phyloP scores from a whole-genome alignment of 805 yeast species.

The Candida coquimbonensis region DNA sequence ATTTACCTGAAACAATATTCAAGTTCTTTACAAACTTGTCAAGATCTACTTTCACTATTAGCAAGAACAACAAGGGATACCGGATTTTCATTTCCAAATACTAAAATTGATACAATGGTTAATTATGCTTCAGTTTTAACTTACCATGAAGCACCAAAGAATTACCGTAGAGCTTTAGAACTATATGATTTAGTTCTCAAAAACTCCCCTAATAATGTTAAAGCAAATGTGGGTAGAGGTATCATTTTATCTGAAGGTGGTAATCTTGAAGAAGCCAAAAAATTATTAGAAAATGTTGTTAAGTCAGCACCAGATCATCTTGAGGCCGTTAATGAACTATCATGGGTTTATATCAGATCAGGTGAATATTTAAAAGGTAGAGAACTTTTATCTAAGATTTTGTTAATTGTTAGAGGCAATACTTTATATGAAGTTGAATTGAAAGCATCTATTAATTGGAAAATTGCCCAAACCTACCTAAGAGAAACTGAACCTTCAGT shows the following conservation, averaged over 20 bases:
- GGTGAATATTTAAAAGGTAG: constrained; percentile 48
- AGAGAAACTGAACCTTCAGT: constrained; percentile 11
- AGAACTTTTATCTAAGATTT: constrained; percentile 31
- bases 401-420: constrained; percentile 36
- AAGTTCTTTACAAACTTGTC: constrained; percentile 52
- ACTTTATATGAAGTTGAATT: constrained; percentile 46
- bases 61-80: constrained; percentile 40
- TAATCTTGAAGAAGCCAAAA: constrained; percentile 46
- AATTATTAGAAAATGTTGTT: constrained; percentile 45
- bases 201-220: constrained; percentile 38
- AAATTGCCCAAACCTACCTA: constrained; percentile 62
- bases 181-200: constrained; percentile 58
- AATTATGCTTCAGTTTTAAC: constrained; percentile 72
- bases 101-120: constrained; percentile 55
- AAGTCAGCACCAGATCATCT: constrained; percentile 41
- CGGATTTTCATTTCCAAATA: constrained; percentile 41
- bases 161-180: constrained; percentile 65
- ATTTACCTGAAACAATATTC: constrained; percentile 57
- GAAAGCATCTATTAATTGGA: constrained; percentile 61
- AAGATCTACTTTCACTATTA: constrained; percentile 49
- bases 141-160: constrained; percentile 85
- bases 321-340: constrained; percentile 59
- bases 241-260: constrained; percentile 64
- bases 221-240: constrained; percentile 78
- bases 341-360: constrained; percentile 69